Percentiles rank a stretch among this genome's conserved stretches.
phyloP scores from a whole-genome alignment of 179 eudicot genomes.

The Nepenthes alata region DNA sequence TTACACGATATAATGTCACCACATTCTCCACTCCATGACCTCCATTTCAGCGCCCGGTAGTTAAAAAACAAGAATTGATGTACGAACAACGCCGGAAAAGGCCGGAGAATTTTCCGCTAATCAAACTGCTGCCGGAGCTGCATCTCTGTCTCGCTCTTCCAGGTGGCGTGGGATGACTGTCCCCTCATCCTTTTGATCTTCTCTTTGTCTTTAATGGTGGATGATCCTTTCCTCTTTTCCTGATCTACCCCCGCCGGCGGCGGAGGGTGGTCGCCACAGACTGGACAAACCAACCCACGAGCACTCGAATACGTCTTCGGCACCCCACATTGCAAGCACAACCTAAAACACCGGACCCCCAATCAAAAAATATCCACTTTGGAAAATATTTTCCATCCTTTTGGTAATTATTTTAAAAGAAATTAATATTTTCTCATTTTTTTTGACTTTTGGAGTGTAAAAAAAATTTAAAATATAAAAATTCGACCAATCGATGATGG shows the following conservation, averaged over 20 bases:
- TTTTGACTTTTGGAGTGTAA: no score
- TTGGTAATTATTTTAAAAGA: background rate
- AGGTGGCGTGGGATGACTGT: slow-evolving; percentile 86
- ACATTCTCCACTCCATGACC: no score
- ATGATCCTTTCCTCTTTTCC: slow-evolving; percentile 56
- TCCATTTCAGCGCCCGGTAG: no score
- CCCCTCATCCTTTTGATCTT: slow-evolving; percentile 91
- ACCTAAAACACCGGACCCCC: slow-evolving; percentile 21
- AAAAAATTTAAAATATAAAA: no score
- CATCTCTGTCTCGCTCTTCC: slow-evolving; percentile 99
- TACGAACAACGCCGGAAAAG: no score
- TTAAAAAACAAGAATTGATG: no score
- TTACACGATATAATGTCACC: no score
- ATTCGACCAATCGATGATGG: no score
- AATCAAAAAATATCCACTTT: background rate
- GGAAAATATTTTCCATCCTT: background rate
- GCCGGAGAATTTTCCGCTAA: slow-evolving; percentile 17
- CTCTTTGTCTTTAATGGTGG: slow-evolving; percentile 81
- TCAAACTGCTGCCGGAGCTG: slow-evolving; percentile 90
- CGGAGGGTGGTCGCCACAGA: slow-evolving; percentile 52
- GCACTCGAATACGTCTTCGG: slow-evolving; percentile 73
- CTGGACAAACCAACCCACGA: slow-evolving; percentile 74
- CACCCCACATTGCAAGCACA: slow-evolving; percentile 82
- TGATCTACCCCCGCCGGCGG: slow-evolving; percentile 24
- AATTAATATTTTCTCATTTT: no score